These are phyloP conservation scores for Penicillium concentricum DNA, from an alignment of 2,329 filamentous ascomycete species.

Conservation along the genomic window DNA sequence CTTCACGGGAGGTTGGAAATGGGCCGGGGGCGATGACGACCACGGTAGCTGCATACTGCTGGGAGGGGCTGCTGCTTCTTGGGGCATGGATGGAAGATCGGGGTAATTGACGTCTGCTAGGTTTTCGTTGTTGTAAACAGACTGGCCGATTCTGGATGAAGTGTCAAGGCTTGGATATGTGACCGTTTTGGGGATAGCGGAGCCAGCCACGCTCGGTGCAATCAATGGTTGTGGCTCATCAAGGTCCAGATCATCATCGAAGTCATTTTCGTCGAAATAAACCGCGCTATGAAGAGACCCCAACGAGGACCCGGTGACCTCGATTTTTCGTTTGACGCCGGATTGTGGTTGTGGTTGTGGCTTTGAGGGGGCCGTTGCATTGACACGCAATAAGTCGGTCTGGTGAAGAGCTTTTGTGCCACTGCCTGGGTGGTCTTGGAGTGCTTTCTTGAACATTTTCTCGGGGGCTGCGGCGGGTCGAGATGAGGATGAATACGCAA, in stretches of 20 bases:
- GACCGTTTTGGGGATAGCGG: slow-evolving; percentile 11
- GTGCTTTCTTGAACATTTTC: slow-evolving; percentile 44
- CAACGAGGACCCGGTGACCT: slow-evolving; percentile 37
- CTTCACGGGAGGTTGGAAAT: slow-evolving; percentile 34
- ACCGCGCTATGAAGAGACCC: slow-evolving; percentile 51
- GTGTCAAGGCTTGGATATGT: slow-evolving; percentile 20
- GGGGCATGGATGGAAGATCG: slow-evolving; percentile 32
- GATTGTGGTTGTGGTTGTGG: slow-evolving; percentile 27
- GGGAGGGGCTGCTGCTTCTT: slow-evolving; percentile 34
- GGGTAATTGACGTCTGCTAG: slow-evolving; percentile 36
- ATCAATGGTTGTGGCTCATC: slow-evolving; percentile 47
- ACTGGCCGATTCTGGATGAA: background rate
- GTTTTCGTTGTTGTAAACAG: slow-evolving; percentile 12
- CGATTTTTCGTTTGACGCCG: slow-evolving; percentile 40
- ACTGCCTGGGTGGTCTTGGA: slow-evolving; percentile 37
- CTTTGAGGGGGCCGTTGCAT: slow-evolving; percentile 24
- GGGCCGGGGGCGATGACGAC: slow-evolving; percentile 60
- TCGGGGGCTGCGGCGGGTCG: slow-evolving; percentile 14
- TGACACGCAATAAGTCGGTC: slow-evolving; percentile 29
- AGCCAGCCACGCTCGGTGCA: slow-evolving; percentile 12
- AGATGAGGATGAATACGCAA: slow-evolving; percentile 28
- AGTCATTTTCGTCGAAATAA: slow-evolving; percentile 76
- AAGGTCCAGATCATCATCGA: slow-evolving; percentile 78
- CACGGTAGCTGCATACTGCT: slow-evolving; percentile 66
- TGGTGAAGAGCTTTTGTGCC: slow-evolving; percentile 36